Conservation (phyloP, 805 yeast species). For the Geotrichum ghanense region DNA sequence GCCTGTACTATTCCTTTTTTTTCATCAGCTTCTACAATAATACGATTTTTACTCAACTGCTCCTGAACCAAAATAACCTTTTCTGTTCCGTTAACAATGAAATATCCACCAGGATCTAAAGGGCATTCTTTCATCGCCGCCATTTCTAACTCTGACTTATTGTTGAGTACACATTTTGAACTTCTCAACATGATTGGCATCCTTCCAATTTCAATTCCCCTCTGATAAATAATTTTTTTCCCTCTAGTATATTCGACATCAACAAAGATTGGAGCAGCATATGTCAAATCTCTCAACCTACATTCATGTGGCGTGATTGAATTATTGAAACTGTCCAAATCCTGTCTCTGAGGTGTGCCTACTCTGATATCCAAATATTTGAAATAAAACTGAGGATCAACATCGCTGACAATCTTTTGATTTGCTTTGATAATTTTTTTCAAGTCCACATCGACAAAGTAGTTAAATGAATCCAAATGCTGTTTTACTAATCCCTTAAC, state of each 20-base stretch:
- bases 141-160: conserved; percentile 72
- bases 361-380: conserved; percentile 89
- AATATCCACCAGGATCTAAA: conserved; percentile 96
- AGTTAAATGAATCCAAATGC: conserved; percentile 96
- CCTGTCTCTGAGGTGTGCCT: conserved; percentile 40
- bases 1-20: conserved; percentile 93
- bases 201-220: conserved; percentile 88
- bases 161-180: conserved; percentile 78
- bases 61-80: conserved; percentile 95
- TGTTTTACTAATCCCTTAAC: conserved; percentile 96
- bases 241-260: conserved; percentile 98
- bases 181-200: conserved; percentile 99
- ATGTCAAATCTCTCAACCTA: conserved; percentile 84
- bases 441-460: conserved; percentile 86
- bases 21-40: conserved; percentile 95
- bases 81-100: conserved; percentile 95
- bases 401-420: conserved; percentile 80
- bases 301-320: conserved; percentile 76
- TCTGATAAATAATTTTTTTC: conserved; percentile 76
- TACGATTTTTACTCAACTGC: conserved; percentile 92
- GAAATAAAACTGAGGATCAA: conserved; percentile 92
- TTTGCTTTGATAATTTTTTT: conserved; percentile 89
- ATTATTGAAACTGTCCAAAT: conserved; percentile 18
- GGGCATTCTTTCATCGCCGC: conserved; percentile 90
- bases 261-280: conserved; percentile 89